Evolutionary conservation across 2,329 filamentous ascomycete genomes (phyloP).

Genomic region (Orbilia blumenaviensis): DNA sequence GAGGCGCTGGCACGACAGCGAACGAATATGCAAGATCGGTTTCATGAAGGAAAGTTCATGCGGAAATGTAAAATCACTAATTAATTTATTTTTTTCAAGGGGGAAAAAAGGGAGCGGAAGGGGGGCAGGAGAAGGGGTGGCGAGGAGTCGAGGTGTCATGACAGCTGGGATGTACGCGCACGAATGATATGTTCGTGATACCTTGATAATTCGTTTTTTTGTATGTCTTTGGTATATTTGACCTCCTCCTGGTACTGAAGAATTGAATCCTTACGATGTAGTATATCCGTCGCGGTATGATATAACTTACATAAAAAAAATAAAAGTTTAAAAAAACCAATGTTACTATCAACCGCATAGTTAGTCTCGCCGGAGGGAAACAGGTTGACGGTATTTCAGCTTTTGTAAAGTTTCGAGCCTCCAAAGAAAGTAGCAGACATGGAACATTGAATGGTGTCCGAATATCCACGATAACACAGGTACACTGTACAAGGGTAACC

Average conservation of each 20-base stretch:
- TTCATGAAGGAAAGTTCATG: no score
- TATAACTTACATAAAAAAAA: background rate
- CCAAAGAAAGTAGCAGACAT: slow-evolving; percentile 17
- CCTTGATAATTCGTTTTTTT: background rate
- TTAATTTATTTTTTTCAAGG: no score
- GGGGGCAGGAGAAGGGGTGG: background rate
- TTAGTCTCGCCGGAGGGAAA: background rate
- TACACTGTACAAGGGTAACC: slow-evolving; percentile 50
- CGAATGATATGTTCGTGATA: slow-evolving; percentile 1
- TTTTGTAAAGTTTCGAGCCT: slow-evolving; percentile 8
- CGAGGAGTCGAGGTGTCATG: slow-evolving; percentile 18
- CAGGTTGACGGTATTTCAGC: slow-evolving; percentile 7
- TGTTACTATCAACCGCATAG: background rate
- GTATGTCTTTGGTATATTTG: slow-evolving; percentile 5
- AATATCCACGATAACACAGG: slow-evolving; percentile 28
- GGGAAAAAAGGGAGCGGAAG: background rate
- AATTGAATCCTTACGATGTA: background rate
- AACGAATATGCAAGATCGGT: slow-evolving; percentile 53
- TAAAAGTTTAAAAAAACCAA: background rate
- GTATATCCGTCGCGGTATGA: background rate
- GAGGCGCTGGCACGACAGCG: slow-evolving; percentile 40
- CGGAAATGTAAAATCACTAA: no score
- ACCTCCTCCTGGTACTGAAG: background rate
- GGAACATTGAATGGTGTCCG: slow-evolving; percentile 1
- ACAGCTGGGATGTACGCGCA: slow-evolving; percentile 39